Evolutionary conservation across 2,329 filamentous ascomycete species (phyloP).

Genomic region (Sporothrix schenckii): DNA sequence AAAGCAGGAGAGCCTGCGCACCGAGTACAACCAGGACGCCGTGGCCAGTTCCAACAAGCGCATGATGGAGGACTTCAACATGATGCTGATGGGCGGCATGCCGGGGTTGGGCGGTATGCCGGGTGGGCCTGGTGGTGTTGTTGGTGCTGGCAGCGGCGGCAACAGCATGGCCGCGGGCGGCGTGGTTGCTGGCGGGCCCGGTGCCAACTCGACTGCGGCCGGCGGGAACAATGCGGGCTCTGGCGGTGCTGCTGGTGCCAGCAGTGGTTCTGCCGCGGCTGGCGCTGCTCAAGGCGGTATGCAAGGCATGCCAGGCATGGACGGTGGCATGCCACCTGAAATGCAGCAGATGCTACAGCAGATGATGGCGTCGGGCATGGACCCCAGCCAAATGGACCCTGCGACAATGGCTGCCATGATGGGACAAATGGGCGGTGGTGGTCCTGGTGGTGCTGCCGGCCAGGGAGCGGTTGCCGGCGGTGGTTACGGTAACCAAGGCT

Average conservation of each 20-base stretch:
- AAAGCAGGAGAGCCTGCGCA: constrained; percentile 79
- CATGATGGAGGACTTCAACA: constrained; percentile 71
- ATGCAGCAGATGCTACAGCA: constrained; percentile 72
- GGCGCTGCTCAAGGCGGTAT: constrained; percentile 36
- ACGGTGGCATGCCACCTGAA: constrained; percentile 50
- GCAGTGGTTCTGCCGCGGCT: not conserved
- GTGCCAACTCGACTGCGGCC: constrained; percentile 37
- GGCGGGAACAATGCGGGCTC: not conserved
- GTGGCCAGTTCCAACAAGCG: constrained; percentile 72
- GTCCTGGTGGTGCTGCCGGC: constrained; percentile 43
- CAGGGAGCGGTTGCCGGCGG: constrained; percentile 46
- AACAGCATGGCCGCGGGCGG: not conserved
- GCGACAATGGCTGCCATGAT: constrained; percentile 63
- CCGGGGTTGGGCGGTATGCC: constrained; percentile 38
- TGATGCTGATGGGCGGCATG: constrained; percentile 65
- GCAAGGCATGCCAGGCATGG: constrained; percentile 44
- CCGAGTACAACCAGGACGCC: constrained; percentile 70
- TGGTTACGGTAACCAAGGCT: constrained; percentile 50
- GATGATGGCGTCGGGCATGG: constrained; percentile 68
- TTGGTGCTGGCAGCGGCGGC: not conserved
- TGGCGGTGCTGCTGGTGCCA: not conserved
- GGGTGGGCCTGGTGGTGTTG: not conserved
- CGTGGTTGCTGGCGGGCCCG: not conserved
- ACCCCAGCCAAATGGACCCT: constrained; percentile 68
- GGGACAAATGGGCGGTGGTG: constrained; percentile 56